Base-by-base conservation (phyloP, 306 rosid genomes). In the Fagus sylvatica region DNA sequence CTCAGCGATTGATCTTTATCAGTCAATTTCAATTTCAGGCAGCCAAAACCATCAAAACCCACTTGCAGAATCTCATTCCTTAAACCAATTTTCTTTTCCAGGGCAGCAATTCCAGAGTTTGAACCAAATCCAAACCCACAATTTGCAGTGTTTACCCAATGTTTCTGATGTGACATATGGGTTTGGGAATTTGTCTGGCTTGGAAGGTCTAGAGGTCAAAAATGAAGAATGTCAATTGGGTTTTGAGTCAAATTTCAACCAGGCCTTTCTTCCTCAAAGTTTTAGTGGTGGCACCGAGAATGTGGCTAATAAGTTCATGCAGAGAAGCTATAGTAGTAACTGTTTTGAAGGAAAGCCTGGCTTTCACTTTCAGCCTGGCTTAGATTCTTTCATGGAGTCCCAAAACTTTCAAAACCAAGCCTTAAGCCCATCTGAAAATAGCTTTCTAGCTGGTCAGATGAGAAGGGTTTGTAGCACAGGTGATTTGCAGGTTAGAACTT, bases 381-480 rank as follows among this genome's bases (percentile, higher is more conserved):
- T 72, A 70, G 85, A 81, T 49, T n/a, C 87, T 74, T 66, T 81
- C 69, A 79, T 78, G 79, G 94, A 88, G 30, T 79, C 90, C 8
- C 73, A 74, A 32, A 79, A 22, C 54, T 81, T 85, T 77, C 90
- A 79, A 3, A 69, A 30, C 49, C 89, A 78, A 60, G 72, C 82
- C 40, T 67, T 84, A 64, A 83, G 79, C 69, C 88, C 89, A 56
- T 85, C 89, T 0, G 91, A 91, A 69, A 83, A 66, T 48, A 61
- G 46, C 64, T 82, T 88, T 67, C 79, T 88, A 64, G 4, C 30
- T 1, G 84, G 86, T 1, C 89, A 93, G 80, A 76, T 88, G 76
- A 89, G 92, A 19, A 85, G 89, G 68, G 94, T 74, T 11, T 90
- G 81, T 77, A 90, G 96, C 83, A 71, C 97, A 6, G 90, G 96